Evolutionary conservation across 2,329 filamentous ascomycete species (phyloP).

Genomic region (Akanthomyces lecanii): DNA sequence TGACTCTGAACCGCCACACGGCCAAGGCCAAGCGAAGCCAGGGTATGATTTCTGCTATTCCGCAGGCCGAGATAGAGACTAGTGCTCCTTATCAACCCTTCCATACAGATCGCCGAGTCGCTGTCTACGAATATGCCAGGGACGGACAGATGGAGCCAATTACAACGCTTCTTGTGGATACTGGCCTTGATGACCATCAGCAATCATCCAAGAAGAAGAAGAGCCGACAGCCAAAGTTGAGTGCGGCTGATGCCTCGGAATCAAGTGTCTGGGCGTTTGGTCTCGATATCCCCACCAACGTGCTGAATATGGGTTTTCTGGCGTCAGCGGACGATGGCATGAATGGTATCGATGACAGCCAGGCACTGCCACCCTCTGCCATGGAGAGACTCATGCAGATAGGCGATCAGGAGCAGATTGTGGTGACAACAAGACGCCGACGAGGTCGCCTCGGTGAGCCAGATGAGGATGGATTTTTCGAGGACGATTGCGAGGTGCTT

Average conservation of each 20-base stretch:
- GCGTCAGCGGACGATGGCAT: constrained; percentile 49
- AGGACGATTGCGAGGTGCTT: constrained; percentile 87
- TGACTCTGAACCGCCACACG: constrained; percentile 44
- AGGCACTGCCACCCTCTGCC: constrained; percentile 57
- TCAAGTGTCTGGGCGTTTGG: constrained; percentile 56
- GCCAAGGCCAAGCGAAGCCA: constrained; percentile 35
- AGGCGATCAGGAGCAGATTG: constrained; percentile 68
- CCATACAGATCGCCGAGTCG: constrained; percentile 82
- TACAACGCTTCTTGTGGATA: constrained; percentile 38
- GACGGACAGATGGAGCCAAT: constrained; percentile 34
- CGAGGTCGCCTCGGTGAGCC: constrained; percentile 43
- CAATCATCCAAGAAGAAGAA: constrained; percentile 36
- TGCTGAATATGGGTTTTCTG: constrained; percentile 49
- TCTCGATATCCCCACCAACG: constrained; percentile 45
- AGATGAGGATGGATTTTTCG: constrained; percentile 77
- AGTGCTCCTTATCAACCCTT: constrained; percentile 95
- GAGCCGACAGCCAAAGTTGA: constrained; percentile 26
- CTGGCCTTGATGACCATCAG: constrained; percentile 37
- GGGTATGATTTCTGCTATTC: constrained; percentile 60
- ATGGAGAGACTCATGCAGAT: constrained; percentile 61
- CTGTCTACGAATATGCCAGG: constrained; percentile 61
- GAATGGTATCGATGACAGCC: constrained; percentile 48
- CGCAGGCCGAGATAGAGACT: constrained; percentile 85
- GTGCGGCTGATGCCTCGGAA: constrained; percentile 11
- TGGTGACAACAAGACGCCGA: constrained; percentile 73